These are phyloP conservation scores for Nadsonia starkeyi-henricii DNA, from an alignment of 1,139 yeast species.

Conservation along the genomic window DNA sequence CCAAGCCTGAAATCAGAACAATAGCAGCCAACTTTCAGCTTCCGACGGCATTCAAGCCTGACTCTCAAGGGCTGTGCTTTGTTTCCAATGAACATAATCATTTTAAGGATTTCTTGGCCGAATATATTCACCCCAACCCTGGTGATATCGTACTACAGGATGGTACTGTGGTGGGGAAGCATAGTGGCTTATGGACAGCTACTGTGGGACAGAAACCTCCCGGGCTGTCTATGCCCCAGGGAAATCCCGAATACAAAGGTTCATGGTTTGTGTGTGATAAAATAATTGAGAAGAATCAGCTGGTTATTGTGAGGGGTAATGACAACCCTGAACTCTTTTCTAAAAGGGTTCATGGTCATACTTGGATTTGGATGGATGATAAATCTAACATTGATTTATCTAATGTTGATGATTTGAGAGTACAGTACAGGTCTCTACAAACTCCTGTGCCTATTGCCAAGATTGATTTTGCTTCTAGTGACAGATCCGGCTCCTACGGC, in stretches of 20 bases:
- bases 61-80: slow-evolving; percentile 91
- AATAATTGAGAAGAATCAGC: slow-evolving; percentile 44
- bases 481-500: slow-evolving; percentile 10
- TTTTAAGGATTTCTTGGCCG: slow-evolving; percentile 61
- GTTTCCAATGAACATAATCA: slow-evolving; percentile 56
- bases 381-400: slow-evolving; percentile 13
- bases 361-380: slow-evolving; percentile 38
- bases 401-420: slow-evolving; percentile 21
- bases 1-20: slow-evolving; percentile 60
- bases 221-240: slow-evolving; percentile 77
- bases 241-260: slow-evolving; percentile 59
- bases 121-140: slow-evolving; percentile 56
- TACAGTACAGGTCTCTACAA: slow-evolving; percentile 66
- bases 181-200: slow-evolving; percentile 82
- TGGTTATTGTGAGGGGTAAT: slow-evolving; percentile 67
- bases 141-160: slow-evolving; percentile 61
- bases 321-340: slow-evolving; percentile 46
- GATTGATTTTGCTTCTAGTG: slow-evolving; percentile 9
- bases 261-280: slow-evolving; percentile 81
- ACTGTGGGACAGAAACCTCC: slow-evolving; percentile 74
- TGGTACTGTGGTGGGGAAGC: slow-evolving; percentile 66
- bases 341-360: slow-evolving; percentile 28
- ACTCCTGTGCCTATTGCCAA: slow-evolving; percentile 29
- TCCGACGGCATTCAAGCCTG: slow-evolving; percentile 66
- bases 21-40: slow-evolving; percentile 44